Conservation (phyloP, 1,284 basidiomycete species). For the Cutaneotrichosporon mucoides region DNA sequence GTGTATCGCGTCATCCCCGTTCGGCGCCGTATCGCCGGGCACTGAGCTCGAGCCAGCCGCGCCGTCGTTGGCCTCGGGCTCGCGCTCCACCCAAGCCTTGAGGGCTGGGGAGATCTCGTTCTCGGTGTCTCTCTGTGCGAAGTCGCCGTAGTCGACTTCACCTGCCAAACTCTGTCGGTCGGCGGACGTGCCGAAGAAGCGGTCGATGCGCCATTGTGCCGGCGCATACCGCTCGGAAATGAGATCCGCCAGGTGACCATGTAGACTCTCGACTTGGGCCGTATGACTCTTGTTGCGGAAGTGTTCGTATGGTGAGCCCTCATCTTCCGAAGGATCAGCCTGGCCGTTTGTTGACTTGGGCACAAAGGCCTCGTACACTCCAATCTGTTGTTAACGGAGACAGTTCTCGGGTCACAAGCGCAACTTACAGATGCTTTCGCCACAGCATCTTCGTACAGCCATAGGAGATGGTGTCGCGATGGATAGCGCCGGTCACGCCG, state of each 20-base stretch:
- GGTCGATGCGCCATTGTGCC: constrained; percentile 31
- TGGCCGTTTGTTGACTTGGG: background rate
- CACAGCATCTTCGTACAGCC: too few species aligned
- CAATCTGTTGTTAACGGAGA: background rate
- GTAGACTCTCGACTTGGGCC: constrained; percentile 23
- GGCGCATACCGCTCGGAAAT: constrained; percentile 29
- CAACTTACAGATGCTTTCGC: too few species aligned
- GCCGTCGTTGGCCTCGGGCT: constrained; percentile 3
- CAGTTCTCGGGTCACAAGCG: too few species aligned
- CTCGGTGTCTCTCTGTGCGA: constrained; percentile 22
- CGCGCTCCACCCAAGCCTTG: constrained; percentile 25
- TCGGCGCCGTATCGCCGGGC: too few species aligned
- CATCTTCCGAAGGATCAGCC: background rate
- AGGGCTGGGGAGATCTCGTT: constrained; percentile 26
- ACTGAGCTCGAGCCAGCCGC: background rate
- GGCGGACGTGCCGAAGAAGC: constrained; percentile 17
- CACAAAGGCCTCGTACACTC: background rate
- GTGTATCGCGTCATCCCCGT: too few species aligned
- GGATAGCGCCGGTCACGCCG: too few species aligned
- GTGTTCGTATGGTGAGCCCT: background rate
- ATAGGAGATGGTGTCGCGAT: too few species aligned
- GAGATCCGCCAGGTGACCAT: constrained; percentile 22
- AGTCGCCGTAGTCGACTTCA: constrained; percentile 24
- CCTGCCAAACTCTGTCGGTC: constrained; percentile 2
- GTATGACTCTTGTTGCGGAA: constrained; percentile 15